phyloP scores from a whole-genome alignment of 169 alveolate species.

The Plasmodium vivax region DNA sequence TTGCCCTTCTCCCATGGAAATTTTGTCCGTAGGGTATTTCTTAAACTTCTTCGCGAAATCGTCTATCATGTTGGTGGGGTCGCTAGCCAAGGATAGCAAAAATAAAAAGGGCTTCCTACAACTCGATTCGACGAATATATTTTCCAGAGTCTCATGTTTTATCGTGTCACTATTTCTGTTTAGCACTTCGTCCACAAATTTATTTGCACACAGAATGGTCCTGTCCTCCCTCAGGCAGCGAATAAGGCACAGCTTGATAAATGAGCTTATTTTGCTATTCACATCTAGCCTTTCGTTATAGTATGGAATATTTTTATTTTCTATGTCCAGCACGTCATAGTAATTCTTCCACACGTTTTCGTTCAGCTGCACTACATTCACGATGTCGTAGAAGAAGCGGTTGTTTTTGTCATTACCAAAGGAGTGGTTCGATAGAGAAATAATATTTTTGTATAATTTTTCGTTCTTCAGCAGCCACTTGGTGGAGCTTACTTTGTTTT shows the following conservation, averaged over 20 bases:
- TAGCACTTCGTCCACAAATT: conserved; percentile 88
- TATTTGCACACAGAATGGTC: conserved; percentile 91
- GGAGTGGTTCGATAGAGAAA: conserved; percentile 93
- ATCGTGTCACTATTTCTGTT: conserved; percentile 92
- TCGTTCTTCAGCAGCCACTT: conserved; percentile 88
- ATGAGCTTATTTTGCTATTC: conserved; percentile 91
- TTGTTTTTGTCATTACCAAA: conserved; percentile 92
- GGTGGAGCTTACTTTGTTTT: conserved; percentile 90
- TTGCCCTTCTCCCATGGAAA: conserved; percentile 98
- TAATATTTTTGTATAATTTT: conserved; percentile 93
- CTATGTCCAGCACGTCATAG: conserved; percentile 94
- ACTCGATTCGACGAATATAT: conserved; percentile 89
- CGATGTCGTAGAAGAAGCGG: conserved; percentile 92
- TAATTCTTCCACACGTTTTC: conserved; percentile 91
- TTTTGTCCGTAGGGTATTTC: conserved; percentile 93
- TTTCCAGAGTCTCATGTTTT: conserved; percentile 93
- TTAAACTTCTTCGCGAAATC: conserved; percentile 94
- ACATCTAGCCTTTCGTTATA: conserved; percentile 91
- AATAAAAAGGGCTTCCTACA: conserved; percentile 91
- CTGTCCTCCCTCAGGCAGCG: conserved; percentile 95
- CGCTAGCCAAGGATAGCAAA: conserved; percentile 95
- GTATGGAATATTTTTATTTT: conserved; percentile 93
- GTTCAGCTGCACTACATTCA: conserved; percentile 90
- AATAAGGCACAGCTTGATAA: conserved; percentile 91
- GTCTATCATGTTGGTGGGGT: conserved; percentile 94